A percentile compares a stretch with the other conserved stretches of the same genome.
phyloP scores from a whole-genome alignment of 2,329 filamentous ascomycete genomes.

The Hymenoscyphus albidus region DNA sequence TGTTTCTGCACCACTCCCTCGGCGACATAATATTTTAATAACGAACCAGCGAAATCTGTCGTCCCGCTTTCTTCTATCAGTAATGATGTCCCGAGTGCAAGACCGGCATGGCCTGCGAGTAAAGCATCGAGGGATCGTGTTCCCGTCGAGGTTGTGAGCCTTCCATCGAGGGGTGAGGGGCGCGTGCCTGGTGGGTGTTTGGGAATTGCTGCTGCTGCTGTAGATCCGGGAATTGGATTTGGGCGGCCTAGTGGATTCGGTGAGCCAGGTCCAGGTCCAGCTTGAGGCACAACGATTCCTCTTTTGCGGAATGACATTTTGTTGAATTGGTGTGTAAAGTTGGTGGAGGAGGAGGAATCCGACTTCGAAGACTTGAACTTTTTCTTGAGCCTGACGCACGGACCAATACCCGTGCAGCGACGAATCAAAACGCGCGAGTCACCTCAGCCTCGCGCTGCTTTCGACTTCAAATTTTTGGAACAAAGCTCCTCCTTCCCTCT shows the following conservation, averaged over 20 bases:
- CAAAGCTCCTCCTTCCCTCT: background rate
- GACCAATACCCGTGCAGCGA: background rate
- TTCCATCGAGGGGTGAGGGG: constrained; percentile 84
- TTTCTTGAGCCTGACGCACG: constrained; percentile 13
- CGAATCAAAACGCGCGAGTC: constrained; percentile 1
- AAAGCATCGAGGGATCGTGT: constrained; percentile 80
- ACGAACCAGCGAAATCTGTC: constrained; percentile 84
- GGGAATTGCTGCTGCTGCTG: constrained; percentile 9
- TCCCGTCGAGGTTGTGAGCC: constrained; percentile 85
- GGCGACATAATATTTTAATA: constrained; percentile 85
- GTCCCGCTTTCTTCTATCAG: constrained; percentile 86
- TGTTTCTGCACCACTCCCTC: constrained; percentile 93
- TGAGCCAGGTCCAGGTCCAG: background rate
- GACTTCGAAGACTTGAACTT: background rate
- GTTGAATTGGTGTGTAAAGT: background rate
- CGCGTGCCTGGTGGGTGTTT: constrained; percentile 54
- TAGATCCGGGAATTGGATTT: constrained; percentile 3
- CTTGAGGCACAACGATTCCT: constrained; percentile 49
- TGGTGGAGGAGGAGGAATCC: background rate
- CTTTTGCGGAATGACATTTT: constrained; percentile 66
- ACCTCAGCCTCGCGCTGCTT: constrained; percentile 14
- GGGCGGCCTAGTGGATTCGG: constrained; percentile 1
- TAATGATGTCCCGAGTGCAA: constrained; percentile 76
- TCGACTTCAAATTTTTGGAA: constrained; percentile 15
- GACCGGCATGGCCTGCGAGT: constrained; percentile 79